phyloP scores from a whole-genome alignment of 2,329 filamentous ascomycete genomes.

The Moelleriella libera region DNA sequence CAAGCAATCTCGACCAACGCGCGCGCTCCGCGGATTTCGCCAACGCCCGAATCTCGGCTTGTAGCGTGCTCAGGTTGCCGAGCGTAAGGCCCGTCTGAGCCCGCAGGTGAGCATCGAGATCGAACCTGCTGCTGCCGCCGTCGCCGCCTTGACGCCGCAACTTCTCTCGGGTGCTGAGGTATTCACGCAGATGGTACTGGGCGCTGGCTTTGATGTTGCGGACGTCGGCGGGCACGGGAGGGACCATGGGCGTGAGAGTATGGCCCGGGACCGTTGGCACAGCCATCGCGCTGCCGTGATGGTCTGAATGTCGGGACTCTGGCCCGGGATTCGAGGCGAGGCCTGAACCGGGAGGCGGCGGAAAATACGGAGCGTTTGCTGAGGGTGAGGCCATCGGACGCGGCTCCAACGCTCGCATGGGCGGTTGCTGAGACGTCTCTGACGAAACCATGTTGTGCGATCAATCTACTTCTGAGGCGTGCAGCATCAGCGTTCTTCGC shows the following conservation, averaged over 20 bases:
- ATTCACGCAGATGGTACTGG: slow-evolving; percentile 21
- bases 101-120: slow-evolving; percentile 28
- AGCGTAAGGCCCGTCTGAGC: slow-evolving; percentile 27
- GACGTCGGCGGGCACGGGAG: slow-evolving; percentile 11
- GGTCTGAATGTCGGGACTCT: slow-evolving; percentile 10
- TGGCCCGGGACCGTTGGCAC: slow-evolving; percentile 8
- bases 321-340: slow-evolving; percentile 8
- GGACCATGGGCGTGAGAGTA: slow-evolving; percentile 8
- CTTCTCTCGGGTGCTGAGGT: slow-evolving; percentile 17
- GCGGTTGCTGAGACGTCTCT: slow-evolving; percentile 3
- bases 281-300: slow-evolving; percentile 7
- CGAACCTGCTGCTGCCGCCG: slow-evolving; percentile 8
- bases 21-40: slow-evolving; percentile 29
- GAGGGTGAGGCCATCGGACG: slow-evolving; percentile 11
- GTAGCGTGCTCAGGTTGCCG: slow-evolving; percentile 27
- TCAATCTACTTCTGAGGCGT: background rate
- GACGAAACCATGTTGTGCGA: slow-evolving; percentile 2
- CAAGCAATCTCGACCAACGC: slow-evolving; percentile 37
- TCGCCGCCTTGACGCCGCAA: slow-evolving; percentile 11
- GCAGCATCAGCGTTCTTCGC: too few species aligned
- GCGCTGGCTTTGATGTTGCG: slow-evolving; percentile 16
- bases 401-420: slow-evolving; percentile 13
- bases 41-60: slow-evolving; percentile 27
- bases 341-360: slow-evolving; percentile 6
- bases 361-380: slow-evolving; percentile 5